phyloP scores from a whole-genome alignment of 1,284 basidiomycete species.

The Heterobasidion occidentale region DNA sequence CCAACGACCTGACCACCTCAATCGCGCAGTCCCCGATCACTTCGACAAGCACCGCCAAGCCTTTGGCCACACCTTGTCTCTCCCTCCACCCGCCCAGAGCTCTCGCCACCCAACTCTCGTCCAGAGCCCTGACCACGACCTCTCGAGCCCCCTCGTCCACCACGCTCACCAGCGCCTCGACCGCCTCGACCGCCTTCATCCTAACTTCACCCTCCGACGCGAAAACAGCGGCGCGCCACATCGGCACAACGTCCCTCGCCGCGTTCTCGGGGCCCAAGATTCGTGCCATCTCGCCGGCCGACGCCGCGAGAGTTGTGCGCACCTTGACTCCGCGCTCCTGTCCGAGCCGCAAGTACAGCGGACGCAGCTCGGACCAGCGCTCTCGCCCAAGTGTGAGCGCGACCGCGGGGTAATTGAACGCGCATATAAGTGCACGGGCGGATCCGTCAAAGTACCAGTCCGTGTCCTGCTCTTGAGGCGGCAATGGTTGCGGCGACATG shows the following conservation, averaged over 20 bases:
- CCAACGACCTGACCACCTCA: conserved; percentile 32
- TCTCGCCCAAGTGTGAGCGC: conserved; percentile 73
- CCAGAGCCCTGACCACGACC: conserved; percentile 51
- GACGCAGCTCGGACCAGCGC: conserved; percentile 75
- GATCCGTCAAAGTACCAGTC: conserved; percentile 36
- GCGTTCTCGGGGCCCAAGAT: conserved; percentile 74
- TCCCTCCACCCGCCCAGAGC: conserved; percentile 18
- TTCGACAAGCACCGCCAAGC: neutral
- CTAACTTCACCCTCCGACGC: conserved; percentile 66
- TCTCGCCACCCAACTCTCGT: conserved; percentile 18
- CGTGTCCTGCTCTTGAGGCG: conserved; percentile 4
- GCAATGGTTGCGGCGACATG: conserved; percentile 10
- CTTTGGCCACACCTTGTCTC: conserved; percentile 5
- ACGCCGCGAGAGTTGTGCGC: conserved; percentile 76
- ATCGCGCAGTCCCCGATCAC: conserved; percentile 15
- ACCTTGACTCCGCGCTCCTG: conserved; percentile 55
- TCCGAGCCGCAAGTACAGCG: conserved; percentile 61
- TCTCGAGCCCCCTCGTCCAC: conserved; percentile 58
- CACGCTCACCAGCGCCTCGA: conserved; percentile 51
- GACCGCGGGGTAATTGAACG: conserved; percentile 94
- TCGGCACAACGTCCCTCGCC: conserved; percentile 60
- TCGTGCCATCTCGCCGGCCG: conserved; percentile 84
- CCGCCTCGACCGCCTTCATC: conserved; percentile 57
- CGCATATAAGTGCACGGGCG: conserved; percentile 80
- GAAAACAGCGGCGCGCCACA: conserved; percentile 62